Percentiles rank a stretch among this genome's conserved stretches.
These are phyloP conservation scores for Staphylotrichum tortipilum DNA, from an alignment of 495 filamentous ascomycete genomes.

Conservation along the genomic window DNA sequence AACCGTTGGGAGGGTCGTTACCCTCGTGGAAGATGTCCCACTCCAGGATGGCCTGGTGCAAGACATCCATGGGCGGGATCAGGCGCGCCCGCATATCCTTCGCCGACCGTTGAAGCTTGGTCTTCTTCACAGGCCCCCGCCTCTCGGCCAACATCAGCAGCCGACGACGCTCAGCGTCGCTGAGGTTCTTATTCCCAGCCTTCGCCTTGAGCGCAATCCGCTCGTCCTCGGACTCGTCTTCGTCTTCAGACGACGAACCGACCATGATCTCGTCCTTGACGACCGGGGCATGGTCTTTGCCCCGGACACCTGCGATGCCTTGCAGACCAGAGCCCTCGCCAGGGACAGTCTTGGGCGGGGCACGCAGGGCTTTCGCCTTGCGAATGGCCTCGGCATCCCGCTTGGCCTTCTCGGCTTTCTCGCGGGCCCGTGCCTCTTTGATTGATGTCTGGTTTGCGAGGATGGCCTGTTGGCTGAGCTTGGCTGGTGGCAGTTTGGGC, in stretches of 20 bases:
- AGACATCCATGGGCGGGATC: conserved; percentile 73
- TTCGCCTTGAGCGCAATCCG: conserved; percentile 39
- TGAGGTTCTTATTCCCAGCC: conserved; percentile 28
- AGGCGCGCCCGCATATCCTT: conserved; percentile 92
- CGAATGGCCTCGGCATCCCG: conserved; percentile 60
- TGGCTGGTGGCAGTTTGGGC: conserved; percentile 20
- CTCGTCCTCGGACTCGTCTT: conserved; percentile 52
- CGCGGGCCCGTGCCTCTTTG: conserved; percentile 60
- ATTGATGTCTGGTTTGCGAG: conserved; percentile 39
- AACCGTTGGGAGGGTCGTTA: conserved; percentile 68
- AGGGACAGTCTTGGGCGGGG: conserved; percentile 48
- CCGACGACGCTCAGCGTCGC: conserved; percentile 45
- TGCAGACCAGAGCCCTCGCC: conserved; percentile 72
- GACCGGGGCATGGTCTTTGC: conserved; percentile 57
- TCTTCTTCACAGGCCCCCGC: conserved; percentile 71
- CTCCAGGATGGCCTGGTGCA: conserved; percentile 77
- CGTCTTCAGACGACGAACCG: conserved; percentile 68
- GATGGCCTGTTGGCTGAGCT: conserved; percentile 31
- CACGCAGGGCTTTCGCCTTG: conserved; percentile 50
- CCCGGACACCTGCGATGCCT: conserved; percentile 61
- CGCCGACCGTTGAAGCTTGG: conserved; percentile 62
- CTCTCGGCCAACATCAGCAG: conserved; percentile 37
- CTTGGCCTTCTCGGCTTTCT: conserved; percentile 65
- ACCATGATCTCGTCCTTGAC: conserved; percentile 83
- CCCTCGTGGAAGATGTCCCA: conserved; percentile 91